Evolutionary conservation across 208 protist species (phyloP).

Genomic region (Strigomonas culicis): DNA sequence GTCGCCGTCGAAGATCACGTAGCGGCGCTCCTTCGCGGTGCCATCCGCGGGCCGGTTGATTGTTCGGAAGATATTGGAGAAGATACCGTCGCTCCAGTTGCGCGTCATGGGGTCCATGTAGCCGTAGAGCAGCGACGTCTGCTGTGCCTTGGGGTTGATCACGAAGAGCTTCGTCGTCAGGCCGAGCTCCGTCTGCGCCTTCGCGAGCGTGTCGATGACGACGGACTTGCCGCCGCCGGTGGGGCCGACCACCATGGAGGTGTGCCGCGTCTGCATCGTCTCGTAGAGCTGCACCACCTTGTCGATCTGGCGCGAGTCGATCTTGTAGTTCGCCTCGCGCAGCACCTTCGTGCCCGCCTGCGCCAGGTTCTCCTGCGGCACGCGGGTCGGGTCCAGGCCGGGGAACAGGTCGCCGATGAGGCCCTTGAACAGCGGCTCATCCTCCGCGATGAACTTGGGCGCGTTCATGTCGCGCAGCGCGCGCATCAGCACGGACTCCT

Average conservation of each 20-base stretch:
- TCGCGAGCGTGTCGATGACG: constrained; percentile 94
- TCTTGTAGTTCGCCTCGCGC: constrained; percentile 63
- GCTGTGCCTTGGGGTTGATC: constrained; percentile 98
- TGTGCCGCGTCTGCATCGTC: constrained; percentile 98
- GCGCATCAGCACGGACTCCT: constrained; percentile 98
- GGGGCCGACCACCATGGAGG: constrained; percentile 98
- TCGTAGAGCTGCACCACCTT: constrained; percentile 99
- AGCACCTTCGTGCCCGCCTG: constrained; percentile 91
- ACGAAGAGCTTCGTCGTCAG: constrained; percentile 92
- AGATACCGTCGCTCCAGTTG: constrained; percentile 99
- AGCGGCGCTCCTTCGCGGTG: constrained; percentile 86
- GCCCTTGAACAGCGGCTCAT: constrained; percentile 98
- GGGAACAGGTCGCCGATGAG: constrained; percentile 99
- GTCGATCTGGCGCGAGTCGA: constrained; percentile 93
- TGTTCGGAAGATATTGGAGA: constrained; percentile 98
- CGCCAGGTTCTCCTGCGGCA: constrained; percentile 94
- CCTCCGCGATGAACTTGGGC: constrained; percentile 99
- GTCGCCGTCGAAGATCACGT: constrained; percentile 99
- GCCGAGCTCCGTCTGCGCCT: constrained; percentile 92
- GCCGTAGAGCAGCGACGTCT: constrained; percentile 97
- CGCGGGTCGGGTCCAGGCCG: constrained; percentile 92
- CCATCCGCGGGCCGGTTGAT: constrained; percentile 91
- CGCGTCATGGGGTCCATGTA: constrained; percentile 97
- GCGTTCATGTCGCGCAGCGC: constrained; percentile 99
- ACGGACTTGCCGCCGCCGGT: constrained; percentile 98